phyloP scores from a whole-genome alignment of 192 early-diverging fungal genomes.

The Lobosporangium transversale region DNA sequence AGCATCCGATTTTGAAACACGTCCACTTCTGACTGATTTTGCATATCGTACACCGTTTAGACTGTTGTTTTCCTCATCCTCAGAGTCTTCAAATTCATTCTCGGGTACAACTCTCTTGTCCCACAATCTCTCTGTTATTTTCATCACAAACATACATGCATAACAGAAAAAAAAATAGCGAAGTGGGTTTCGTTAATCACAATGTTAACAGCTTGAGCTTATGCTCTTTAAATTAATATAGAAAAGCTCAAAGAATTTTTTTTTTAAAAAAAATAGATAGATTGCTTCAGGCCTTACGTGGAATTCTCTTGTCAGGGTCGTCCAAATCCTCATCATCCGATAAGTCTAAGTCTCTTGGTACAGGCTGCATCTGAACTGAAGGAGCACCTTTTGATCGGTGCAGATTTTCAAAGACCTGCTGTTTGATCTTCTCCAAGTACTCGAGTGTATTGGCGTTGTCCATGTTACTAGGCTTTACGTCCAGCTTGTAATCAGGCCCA shows the following conservation, averaged over 20 bases:
- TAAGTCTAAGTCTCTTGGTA: slow-evolving; percentile 70
- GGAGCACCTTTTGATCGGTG: slow-evolving; percentile 77
- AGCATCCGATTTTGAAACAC: slow-evolving; percentile 20
- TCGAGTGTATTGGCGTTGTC: slow-evolving; percentile 86
- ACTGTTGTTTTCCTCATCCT: slow-evolving; percentile 60
- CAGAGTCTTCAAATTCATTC: slow-evolving; percentile 79
- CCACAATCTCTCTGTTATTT: slow-evolving; percentile 65
- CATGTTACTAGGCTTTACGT: slow-evolving; percentile 86
- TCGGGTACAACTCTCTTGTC: slow-evolving; percentile 75
- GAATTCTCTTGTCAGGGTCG: slow-evolving; percentile 67
- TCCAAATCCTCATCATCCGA: slow-evolving; percentile 77
- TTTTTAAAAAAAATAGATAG: too few species aligned
- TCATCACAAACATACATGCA: too few species aligned
- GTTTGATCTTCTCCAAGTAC: slow-evolving; percentile 82
- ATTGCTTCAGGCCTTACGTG: too few species aligned
- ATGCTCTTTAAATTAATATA: too few species aligned
- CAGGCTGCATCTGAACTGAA: slow-evolving; percentile 85
- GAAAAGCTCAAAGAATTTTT: too few species aligned
- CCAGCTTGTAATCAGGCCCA: slow-evolving; percentile 88
- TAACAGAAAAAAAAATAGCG: background rate
- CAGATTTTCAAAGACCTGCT: slow-evolving; percentile 71
- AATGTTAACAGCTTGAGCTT: too few species aligned
- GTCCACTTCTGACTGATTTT: slow-evolving; percentile 22
- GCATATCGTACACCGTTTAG: slow-evolving; percentile 37
- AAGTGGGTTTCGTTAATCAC: too few species aligned